Percentiles rank a stretch among this genome's conserved stretches.
Evolutionary conservation across 257 asterid species (phyloP).

Genomic region (Capsicum baccatum): DNA sequence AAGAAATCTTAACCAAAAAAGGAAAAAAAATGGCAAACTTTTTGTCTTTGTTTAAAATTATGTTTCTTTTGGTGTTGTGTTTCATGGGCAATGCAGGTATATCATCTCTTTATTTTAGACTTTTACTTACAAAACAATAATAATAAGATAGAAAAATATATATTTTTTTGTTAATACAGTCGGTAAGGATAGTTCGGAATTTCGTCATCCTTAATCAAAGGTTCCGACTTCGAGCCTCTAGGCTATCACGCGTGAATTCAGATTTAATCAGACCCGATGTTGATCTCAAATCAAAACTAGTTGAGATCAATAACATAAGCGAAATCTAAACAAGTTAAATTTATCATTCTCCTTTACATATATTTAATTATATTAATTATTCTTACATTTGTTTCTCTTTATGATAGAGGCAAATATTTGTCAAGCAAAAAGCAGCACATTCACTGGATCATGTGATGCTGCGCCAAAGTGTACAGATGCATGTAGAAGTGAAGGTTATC

Average conservation of each 20-base stretch:
- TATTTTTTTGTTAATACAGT: too few relatives aligned
- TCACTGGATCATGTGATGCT: background rate
- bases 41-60: background rate
- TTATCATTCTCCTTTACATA: background rate
- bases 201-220: too few relatives aligned
- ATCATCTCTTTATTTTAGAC: background rate
- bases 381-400: background rate
- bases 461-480: background rate
- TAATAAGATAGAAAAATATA: too few relatives aligned
- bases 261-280: too few relatives aligned
- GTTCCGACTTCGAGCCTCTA: too few relatives aligned
- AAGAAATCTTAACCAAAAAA: background rate
- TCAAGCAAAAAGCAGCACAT: background rate
- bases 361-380: background rate
- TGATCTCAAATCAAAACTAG: too few relatives aligned
- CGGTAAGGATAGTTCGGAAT: too few relatives aligned
- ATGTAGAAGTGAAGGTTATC: background rate
- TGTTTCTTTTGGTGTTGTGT: slow-evolving; percentile 6
- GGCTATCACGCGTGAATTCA: too few relatives aligned
- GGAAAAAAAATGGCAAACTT: background rate
- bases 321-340: background rate
- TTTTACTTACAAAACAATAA: too few relatives aligned
- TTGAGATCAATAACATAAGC: too few relatives aligned
- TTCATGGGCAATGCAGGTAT: slow-evolving; percentile 21
- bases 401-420: background rate